These are phyloP conservation scores for Neurospora hispaniola DNA, from an alignment of 495 filamentous ascomycete genomes.

Conservation along the genomic window DNA sequence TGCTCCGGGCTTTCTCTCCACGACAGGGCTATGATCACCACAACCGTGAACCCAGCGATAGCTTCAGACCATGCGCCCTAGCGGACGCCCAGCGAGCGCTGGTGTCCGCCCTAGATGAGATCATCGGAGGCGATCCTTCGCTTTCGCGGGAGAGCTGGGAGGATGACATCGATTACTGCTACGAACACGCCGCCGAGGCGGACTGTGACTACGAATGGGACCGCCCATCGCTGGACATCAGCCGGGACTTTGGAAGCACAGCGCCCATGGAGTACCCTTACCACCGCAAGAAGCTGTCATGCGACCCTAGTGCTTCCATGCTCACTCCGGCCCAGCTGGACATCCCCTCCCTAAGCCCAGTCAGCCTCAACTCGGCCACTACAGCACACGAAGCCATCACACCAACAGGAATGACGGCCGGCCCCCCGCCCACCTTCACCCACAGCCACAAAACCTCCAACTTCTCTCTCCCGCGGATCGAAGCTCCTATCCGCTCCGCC, in stretches of 20 bases:
- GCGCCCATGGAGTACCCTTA: slow-evolving; percentile 16
- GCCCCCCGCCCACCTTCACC: not conserved
- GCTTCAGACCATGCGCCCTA: slow-evolving; percentile 29
- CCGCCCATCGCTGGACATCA: slow-evolving; percentile 37
- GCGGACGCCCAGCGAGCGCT: slow-evolving; percentile 24
- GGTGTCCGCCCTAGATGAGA: slow-evolving; percentile 18
- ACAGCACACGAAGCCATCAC: slow-evolving; percentile 28
- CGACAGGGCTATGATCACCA: slow-evolving; percentile 13
- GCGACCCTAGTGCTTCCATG: slow-evolving; percentile 23
- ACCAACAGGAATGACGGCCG: slow-evolving; percentile 19
- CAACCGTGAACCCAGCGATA: slow-evolving; percentile 31
- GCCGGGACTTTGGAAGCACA: slow-evolving; percentile 20
- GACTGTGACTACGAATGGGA: slow-evolving; percentile 87
- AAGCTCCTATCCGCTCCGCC: slow-evolving; percentile 14
- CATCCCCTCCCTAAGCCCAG: slow-evolving; percentile 36
- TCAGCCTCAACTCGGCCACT: slow-evolving; percentile 30
- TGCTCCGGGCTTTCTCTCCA: slow-evolving; percentile 29
- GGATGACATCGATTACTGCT: slow-evolving; percentile 89
- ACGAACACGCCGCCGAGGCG: slow-evolving; percentile 82
- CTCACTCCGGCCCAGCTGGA: slow-evolving; percentile 33
- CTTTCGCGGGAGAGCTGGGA: slow-evolving; percentile 59
- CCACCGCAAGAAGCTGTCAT: slow-evolving; percentile 14
- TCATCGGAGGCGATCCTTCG: slow-evolving; percentile 29
- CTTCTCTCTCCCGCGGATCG: slow-evolving; percentile 31
- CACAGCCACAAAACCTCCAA: slow-evolving; percentile 25